Evolutionary conservation across 441 rosid species (phyloP), one percentile per base, ranked within the genome.

Genomic region (Populus hybrid): DNA sequence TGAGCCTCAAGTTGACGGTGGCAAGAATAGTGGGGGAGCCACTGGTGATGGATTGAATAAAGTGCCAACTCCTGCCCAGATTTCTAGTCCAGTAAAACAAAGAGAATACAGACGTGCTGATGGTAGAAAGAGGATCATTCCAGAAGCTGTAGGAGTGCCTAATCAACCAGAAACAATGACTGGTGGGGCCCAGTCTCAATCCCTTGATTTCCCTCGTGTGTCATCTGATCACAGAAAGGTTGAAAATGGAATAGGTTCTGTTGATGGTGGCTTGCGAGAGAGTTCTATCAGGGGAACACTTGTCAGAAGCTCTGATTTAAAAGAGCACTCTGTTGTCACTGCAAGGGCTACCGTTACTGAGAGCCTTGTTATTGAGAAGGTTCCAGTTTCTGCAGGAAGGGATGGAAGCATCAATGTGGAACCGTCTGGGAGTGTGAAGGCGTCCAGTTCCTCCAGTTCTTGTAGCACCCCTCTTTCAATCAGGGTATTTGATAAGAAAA

Each of bases 61-160:
- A 85, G 83, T 74, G 3, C 68, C 85, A 6, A 82, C 78, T 71
- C 83, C 89, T 72, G 76, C 87, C 72, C 85, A 79, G 75, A 84
- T 85, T 78, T 88, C 93, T 53, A 93, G 88, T 84, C 98, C 97
- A 42, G 98, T 96, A 79, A 96, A 90, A 84, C 97, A 96, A 77
- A 89, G 90, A 81, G 98, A 94, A 82, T 93, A 94, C 64, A 86
- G 97, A 81, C 93, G 98, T 24, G 90, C 98, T 82, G 98, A 96
- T 83, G 99, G 99, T 20, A 90, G 98, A 85, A 96, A 94, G 87
- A 86, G 99, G 85, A 96, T 94, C 76, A 94, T 96, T 84, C 98
- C 99, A 68, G 99, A 96, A 91, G 94, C 97, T 8, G 93, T 96
- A 2, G 98, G 99, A 75, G 86, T 85, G 35, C 89, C 91, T 12